phyloP scores from a whole-genome alignment of 768 basidiomycete genomes.

The Chalciporus chontae region DNA sequence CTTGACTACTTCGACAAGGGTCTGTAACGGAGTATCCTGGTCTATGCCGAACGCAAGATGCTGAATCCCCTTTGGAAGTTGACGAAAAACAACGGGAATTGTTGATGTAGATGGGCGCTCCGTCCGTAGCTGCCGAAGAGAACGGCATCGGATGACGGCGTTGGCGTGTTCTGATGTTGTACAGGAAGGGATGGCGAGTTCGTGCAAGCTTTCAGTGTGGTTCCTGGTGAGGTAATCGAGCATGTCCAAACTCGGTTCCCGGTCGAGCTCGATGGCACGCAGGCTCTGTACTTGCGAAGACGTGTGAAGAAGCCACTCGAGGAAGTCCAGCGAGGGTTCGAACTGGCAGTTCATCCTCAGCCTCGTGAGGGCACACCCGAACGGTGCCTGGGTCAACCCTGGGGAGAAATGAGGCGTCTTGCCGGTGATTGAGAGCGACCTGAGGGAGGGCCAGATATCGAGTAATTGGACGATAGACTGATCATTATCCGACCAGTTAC shows the following conservation, averaged over 20 bases:
- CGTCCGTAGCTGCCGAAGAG: conserved; percentile 52
- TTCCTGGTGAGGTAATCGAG: conserved; percentile 52
- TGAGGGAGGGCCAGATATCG: conserved; percentile 57
- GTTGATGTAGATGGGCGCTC: conserved; percentile 48
- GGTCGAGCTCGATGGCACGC: conserved; percentile 52
- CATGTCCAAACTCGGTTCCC: conserved; percentile 53
- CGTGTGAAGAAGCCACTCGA: conserved; percentile 66
- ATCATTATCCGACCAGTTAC: conserved; percentile 68
- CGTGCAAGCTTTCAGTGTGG: conserved; percentile 47
- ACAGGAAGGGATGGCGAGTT: conserved; percentile 57
- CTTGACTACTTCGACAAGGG: conserved; percentile 55
- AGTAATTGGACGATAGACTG: conserved; percentile 58
- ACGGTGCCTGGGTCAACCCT: conserved; percentile 35
- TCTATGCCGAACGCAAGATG: conserved; percentile 63
- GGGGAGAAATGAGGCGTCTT: conserved; percentile 49
- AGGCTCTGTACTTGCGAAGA: conserved; percentile 44
- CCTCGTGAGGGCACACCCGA: conserved; percentile 45
- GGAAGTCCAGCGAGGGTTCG: conserved; percentile 58
- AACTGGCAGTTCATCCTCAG: conserved; percentile 65
- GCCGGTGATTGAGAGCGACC: conserved; percentile 55
- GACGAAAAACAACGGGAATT: conserved; percentile 40
- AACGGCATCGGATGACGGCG: conserved; percentile 45
- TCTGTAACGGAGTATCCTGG: conserved; percentile 49
- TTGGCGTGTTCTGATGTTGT: conserved; percentile 43
- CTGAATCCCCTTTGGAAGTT: conserved; percentile 46